Evolutionary conservation across 2,329 filamentous ascomycete genomes (phyloP).

Genomic region (Colletotrichum simmondsii): DNA sequence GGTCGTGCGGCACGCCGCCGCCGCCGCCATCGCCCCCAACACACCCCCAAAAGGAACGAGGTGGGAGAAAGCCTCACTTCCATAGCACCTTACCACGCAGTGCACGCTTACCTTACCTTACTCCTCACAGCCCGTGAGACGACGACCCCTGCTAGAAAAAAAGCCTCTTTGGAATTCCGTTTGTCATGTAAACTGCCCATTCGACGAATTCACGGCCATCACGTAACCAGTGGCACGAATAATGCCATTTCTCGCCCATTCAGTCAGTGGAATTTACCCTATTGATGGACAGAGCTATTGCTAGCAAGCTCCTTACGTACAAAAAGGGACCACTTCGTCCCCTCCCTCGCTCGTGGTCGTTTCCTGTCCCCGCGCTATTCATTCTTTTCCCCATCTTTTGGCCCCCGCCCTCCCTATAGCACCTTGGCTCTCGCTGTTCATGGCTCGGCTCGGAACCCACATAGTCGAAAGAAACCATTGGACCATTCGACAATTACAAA

Average conservation of each 20-base stretch:
- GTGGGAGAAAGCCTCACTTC: background rate
- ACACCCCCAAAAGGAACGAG: background rate
- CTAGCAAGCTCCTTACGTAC: background rate
- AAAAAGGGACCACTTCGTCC: background rate
- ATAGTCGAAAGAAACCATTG: background rate
- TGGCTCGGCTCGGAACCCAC: background rate
- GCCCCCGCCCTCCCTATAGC: background rate
- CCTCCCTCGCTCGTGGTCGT: background rate
- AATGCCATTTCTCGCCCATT: conserved; percentile 19
- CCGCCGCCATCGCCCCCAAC: too few species aligned
- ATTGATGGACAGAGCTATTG: background rate
- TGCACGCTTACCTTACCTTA: background rate
- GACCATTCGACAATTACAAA: background rate
- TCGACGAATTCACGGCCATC: conserved; percentile 25
- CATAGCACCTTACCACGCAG: background rate
- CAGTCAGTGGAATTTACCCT: background rate
- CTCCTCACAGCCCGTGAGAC: background rate
- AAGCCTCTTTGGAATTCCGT: conserved; percentile 25
- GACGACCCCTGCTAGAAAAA: background rate
- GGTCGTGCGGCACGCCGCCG: too few species aligned
- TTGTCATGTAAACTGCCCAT: conserved; percentile 35
- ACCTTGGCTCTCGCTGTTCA: background rate
- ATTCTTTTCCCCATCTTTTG: background rate
- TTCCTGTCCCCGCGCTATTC: background rate
- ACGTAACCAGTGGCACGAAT: conserved; percentile 29